Base-by-base conservation (phyloP, 202 grass and related monocot genomes). In the Zoysia matrella region DNA sequence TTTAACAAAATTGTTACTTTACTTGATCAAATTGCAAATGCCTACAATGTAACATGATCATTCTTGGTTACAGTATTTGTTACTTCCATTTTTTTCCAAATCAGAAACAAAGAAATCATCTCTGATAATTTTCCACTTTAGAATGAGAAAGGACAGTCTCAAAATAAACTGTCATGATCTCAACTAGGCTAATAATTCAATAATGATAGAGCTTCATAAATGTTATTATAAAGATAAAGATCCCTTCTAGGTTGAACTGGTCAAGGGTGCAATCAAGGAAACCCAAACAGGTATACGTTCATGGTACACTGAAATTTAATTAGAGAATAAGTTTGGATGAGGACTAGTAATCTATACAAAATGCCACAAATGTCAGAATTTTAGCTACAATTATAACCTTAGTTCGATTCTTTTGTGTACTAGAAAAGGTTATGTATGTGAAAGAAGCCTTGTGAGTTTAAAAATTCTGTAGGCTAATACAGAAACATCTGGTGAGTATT, bases 401-500 rank as follows among this genome's bases (percentile, higher is more conserved):
- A 69, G 8, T 41, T 57, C 5, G 60, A 47, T 36, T 36, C 14
- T 74, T 54, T 65, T 48, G 1, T 65, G 48, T 15, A 51, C 67
- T 60, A 71, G 10, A 75, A n/a, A 60, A 73, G 60, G 5, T 18
- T 16, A 6, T 58, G 55, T 18, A 36, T 36, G 30, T 36, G 30
- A 58, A 18, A 18, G 15, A 18, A 58, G 1, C 15, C 55, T 58
- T 5, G 30, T 36, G 30, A 36, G 30, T 36, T 1, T 36, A 36
- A 36, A 36, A 58, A 58, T 7, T 7, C 6, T 48, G 2, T 54
- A 41, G 11, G 22, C 55, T n/a, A 81, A 18, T 48, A 47, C 47
- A 74, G 3, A 74, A 10, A 45, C 47, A 85, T 36, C 16, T 48
- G 8, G 50, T 91, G 44, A 36, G 86, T 65, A 84, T 82, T 82